A percentile compares a stretch with the other conserved stretches of the same genome.
These are phyloP conservation scores for Cutaneotrichosporon mucoides DNA, from an alignment of 1,284 basidiomycete species.

Conservation along the genomic window DNA sequence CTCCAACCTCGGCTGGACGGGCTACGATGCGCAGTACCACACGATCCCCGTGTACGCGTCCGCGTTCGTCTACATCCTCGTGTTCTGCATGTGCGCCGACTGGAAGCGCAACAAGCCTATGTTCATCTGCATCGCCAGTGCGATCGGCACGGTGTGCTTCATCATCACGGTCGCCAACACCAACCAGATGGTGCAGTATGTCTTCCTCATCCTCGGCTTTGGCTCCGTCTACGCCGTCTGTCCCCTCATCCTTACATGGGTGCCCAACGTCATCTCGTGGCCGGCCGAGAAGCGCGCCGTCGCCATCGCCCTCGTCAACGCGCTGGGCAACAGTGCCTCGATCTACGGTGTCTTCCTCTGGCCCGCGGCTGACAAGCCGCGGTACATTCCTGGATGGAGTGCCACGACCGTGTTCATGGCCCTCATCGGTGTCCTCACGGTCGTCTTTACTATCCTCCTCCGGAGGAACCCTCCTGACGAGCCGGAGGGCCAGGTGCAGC, in stretches of 20 bases:
- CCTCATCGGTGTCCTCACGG: slow-evolving; percentile 43
- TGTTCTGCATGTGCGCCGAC: slow-evolving; percentile 50
- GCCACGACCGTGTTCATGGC: slow-evolving; percentile 47
- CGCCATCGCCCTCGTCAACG: slow-evolving; percentile 48
- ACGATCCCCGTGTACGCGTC: slow-evolving; percentile 51
- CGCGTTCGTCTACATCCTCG: slow-evolving; percentile 46
- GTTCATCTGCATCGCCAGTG: slow-evolving; percentile 42
- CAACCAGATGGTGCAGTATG: slow-evolving; percentile 48
- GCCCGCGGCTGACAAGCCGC: slow-evolving; percentile 48
- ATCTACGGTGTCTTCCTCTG: slow-evolving; percentile 54
- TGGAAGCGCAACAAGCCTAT: slow-evolving; percentile 46
- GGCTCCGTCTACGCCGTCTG: slow-evolving; percentile 51
- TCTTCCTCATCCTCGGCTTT: slow-evolving; percentile 52
- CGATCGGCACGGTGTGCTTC: slow-evolving; percentile 45
- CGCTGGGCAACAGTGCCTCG: slow-evolving; percentile 42
- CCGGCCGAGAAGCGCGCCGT: slow-evolving; percentile 51
- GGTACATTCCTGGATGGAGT: slow-evolving; percentile 51
- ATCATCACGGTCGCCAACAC: slow-evolving; percentile 48
- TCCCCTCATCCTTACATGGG: slow-evolving; percentile 50
- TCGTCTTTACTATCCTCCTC: slow-evolving; percentile 41
- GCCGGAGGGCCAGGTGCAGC: background rate
- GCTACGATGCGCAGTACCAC: slow-evolving; percentile 50
- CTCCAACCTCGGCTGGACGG: slow-evolving; percentile 36
- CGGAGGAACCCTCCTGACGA: background rate
- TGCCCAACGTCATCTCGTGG: slow-evolving; percentile 43